Evolutionary conservation across 345 rosid genomes (phyloP).

Genomic region (Moringa oleifera): DNA sequence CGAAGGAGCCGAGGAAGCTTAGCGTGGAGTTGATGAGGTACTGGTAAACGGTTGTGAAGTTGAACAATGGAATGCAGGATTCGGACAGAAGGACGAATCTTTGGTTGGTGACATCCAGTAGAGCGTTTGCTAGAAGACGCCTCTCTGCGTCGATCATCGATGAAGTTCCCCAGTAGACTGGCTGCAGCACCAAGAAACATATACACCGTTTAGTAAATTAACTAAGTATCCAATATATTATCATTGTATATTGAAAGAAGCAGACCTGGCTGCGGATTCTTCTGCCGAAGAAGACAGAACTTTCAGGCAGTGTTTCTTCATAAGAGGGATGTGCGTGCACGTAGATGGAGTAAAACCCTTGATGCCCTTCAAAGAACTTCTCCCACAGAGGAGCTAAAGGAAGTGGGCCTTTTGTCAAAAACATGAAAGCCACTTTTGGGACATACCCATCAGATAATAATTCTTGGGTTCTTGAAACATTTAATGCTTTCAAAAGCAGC

Average conservation of each 20-base stretch:
- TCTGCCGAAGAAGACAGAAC: slow-evolving; percentile 50
- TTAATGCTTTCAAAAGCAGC: slow-evolving; percentile 42
- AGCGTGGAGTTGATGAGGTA: slow-evolving; percentile 43
- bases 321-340: slow-evolving; percentile 65
- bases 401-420: slow-evolving; percentile 55
- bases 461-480: slow-evolving; percentile 10
- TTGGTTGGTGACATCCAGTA: slow-evolving; percentile 53
- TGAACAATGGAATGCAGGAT: slow-evolving; percentile 62
- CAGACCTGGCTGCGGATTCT: slow-evolving; percentile 76
- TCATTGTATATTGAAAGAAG: neutral
- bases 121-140: slow-evolving; percentile 65
- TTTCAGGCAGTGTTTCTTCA: slow-evolving; percentile 29
- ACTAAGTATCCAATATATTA: too few relatives aligned
- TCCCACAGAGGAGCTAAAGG: slow-evolving; percentile 76
- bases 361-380: slow-evolving; percentile 53
- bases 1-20: slow-evolving; percentile 44
- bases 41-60: slow-evolving; percentile 44
- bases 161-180: slow-evolving; percentile 58
- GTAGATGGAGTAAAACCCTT: slow-evolving; percentile 61
- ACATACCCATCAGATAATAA: slow-evolving; percentile 1
- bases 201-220: too few relatives aligned
- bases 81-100: slow-evolving; percentile 71
- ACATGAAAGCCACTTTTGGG: slow-evolving; percentile 73
- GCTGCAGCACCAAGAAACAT: slow-evolving; percentile 22
- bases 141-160: slow-evolving; percentile 69